phyloP scores from a whole-genome alignment of 306 rosid genomes.

The Casuarina cunninghamiana region DNA sequence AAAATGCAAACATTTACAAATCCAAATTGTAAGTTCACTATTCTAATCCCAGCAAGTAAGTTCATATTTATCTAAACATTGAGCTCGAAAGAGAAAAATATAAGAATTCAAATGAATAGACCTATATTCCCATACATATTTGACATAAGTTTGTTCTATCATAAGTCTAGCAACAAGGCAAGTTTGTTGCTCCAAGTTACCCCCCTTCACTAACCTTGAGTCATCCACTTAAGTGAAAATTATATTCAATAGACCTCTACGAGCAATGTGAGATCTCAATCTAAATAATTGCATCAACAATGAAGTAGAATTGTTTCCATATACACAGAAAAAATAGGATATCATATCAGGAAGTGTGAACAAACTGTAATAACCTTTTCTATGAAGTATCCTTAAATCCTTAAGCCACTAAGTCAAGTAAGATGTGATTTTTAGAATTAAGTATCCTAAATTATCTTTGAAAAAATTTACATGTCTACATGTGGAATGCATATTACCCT shows the following conservation, averaged over 20 bases:
- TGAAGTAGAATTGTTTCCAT: neutral
- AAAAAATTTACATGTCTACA: neutral
- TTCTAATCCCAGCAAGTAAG: neutral
- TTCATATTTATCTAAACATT: neutral
- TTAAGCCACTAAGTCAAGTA: neutral
- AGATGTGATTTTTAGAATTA: neutral
- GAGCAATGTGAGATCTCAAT: slow-evolving; percentile 48
- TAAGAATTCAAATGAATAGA: neutral
- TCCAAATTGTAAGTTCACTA: neutral
- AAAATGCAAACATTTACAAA: neutral
- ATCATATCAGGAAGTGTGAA: neutral
- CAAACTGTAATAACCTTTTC: neutral
- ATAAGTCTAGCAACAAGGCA: slow-evolving; percentile 4
- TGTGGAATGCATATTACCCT: neutral
- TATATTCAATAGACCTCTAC: slow-evolving; percentile 70
- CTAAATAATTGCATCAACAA: slow-evolving; percentile 54
- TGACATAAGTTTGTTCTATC: neutral
- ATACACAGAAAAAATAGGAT: neutral
- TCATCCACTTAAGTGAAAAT: slow-evolving; percentile 57
- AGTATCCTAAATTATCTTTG: neutral
- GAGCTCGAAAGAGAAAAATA: too few relatives aligned
- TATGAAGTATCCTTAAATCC: neutral
- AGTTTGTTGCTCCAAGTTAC: slow-evolving; percentile 9
- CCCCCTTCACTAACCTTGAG: slow-evolving; percentile 57
- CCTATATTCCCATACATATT: neutral